Evolutionary conservation across 2,329 filamentous ascomycete genomes (phyloP), one percentile per base, ranked within the genome.

Genomic region (Xylariaceae sp.): DNA sequence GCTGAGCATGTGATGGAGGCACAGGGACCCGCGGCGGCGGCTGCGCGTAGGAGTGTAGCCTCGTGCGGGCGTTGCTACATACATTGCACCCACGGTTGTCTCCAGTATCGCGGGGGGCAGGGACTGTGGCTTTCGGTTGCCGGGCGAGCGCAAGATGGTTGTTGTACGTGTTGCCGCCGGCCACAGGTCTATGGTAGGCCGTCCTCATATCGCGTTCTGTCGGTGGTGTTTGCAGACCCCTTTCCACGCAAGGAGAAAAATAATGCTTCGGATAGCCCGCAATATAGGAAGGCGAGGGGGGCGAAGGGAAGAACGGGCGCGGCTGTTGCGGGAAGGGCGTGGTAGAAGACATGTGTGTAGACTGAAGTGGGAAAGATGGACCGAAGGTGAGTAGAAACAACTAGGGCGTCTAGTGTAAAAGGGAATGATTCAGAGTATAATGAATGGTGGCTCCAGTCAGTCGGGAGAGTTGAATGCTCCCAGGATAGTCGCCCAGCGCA

Each of bases 201-300:
- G 70, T 62, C 50, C 66, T 71, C 74, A 77, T 68, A 31, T 42
- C 70, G 43, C 67, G 63, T 62, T 75, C 71, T 48, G 63, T 57
- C 28, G 71, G 72, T 36, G 73, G 72, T 43, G 71, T 74, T 53
- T 61, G 64, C 51, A 74, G 65, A 44, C 72, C 70, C 55, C 57
- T 52, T 43, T n/a, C n/a, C n/a, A n/a, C 38, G 55, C 40, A 51
- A 56, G 19, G 51, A 46, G 44, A 47, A 27, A 52, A 51, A 40
- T 46, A 52, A 12, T 44, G 40, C 40, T 57, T 57, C 34, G 46
- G 41, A 33, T 50, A 51, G 11, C 40, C 43, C 16, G 42, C 38
- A 23, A 40, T 35, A 36, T 47, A 42, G 6, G 51, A 46, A 30
- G 56, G 55, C 36, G 52, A 56, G 14, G 52, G 55, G 40, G 52